Percentiles rank a stretch among this genome's conserved stretches.
These are phyloP conservation scores for Cylindrodendrum hubeiense DNA, from an alignment of 2,329 filamentous ascomycete species.

Conservation along the genomic window DNA sequence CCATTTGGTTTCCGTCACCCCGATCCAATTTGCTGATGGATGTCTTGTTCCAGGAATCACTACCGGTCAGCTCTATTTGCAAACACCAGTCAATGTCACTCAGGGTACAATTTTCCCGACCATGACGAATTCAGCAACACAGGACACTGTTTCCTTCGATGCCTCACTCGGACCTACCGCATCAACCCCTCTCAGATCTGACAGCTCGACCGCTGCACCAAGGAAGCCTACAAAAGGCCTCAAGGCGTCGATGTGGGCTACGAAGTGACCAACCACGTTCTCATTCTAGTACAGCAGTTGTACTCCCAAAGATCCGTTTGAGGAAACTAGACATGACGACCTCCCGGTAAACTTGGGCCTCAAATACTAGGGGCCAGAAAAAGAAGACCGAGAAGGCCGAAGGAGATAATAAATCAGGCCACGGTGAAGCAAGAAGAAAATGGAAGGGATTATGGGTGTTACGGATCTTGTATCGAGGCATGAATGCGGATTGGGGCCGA, in stretches of 20 bases:
- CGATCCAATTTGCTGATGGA: slow-evolving; percentile 35
- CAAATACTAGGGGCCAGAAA: neutral
- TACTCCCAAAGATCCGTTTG: neutral
- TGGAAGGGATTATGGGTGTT: no score
- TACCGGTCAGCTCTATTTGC: slow-evolving; percentile 29
- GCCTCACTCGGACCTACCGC: neutral
- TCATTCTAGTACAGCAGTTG: neutral
- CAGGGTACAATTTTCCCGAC: neutral
- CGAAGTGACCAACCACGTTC: neutral
- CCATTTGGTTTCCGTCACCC: slow-evolving; percentile 33
- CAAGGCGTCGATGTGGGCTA: slow-evolving; percentile 39
- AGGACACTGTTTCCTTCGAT: neutral
- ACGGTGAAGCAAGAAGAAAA: no score
- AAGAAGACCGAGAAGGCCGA: no score
- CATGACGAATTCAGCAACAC: neutral
- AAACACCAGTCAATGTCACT: slow-evolving; percentile 9
- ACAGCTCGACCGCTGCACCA: neutral
- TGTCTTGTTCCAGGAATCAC: slow-evolving; percentile 30
- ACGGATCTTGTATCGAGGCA: no score
- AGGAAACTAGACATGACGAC: neutral
- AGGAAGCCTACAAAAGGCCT: slow-evolving; percentile 33
- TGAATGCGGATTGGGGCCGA: no score
- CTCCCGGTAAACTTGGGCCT: neutral
- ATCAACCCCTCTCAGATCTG: neutral
- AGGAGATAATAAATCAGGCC: no score